Evolutionary conservation across 2,329 filamentous ascomycete species (phyloP).

Genomic region (Tolypocladium nubicola): DNA sequence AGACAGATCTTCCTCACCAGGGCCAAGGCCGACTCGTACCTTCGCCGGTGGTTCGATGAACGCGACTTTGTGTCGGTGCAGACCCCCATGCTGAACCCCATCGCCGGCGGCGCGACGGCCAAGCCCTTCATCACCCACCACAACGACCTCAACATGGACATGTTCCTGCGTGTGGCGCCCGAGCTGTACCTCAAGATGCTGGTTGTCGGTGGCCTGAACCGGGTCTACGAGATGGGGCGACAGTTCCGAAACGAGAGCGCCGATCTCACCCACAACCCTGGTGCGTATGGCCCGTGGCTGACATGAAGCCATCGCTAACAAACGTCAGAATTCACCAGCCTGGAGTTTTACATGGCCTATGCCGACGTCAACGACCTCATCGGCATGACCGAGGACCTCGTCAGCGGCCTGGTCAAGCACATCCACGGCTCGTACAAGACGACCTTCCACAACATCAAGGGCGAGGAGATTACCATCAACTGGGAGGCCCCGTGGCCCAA

Average conservation of each 20-base stretch:
- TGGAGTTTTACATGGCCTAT: conserved; percentile 95
- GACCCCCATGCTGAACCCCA: conserved; percentile 95
- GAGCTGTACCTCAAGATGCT: conserved; percentile 96
- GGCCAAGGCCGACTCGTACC: conserved; percentile 78
- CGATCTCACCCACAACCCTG: conserved; percentile 70
- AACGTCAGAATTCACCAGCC: conserved; percentile 77
- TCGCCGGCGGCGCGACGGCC: conserved; percentile 90
- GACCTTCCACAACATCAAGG: conserved; percentile 74
- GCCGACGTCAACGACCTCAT: conserved; percentile 78
- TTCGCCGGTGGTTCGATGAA: conserved; percentile 80
- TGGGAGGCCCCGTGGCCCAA: conserved; percentile 92
- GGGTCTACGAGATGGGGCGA: conserved; percentile 90
- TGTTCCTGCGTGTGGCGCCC: conserved; percentile 90
- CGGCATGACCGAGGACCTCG: conserved; percentile 81
- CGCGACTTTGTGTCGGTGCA: conserved; percentile 89
- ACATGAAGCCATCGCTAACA: conserved; percentile 2
- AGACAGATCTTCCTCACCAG: conserved; percentile 77
- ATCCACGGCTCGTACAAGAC: conserved; percentile 80
- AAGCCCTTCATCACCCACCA: conserved; percentile 90
- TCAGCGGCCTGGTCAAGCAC: conserved; percentile 80
- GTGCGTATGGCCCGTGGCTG: conserved; percentile 7
- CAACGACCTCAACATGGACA: conserved; percentile 89
- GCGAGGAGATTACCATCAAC: conserved; percentile 84
- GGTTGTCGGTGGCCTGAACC: conserved; percentile 86
- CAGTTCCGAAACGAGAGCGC: conserved; percentile 88